phyloP scores from a whole-genome alignment of 495 filamentous ascomycete species.

The Podospora fimiseda region DNA sequence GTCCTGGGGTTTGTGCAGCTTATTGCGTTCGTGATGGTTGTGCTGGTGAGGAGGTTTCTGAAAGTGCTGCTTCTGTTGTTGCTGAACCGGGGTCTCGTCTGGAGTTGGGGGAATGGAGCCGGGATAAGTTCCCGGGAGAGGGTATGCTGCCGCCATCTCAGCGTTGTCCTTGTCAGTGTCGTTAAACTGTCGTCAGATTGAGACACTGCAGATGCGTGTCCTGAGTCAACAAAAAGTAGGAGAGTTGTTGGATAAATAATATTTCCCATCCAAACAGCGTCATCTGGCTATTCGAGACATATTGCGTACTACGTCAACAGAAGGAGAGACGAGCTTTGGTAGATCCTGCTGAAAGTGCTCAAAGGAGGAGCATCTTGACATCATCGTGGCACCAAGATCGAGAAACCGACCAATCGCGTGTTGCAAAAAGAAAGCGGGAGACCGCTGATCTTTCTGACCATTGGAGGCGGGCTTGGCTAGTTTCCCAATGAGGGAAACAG shows the following conservation, averaged over 20 bases:
- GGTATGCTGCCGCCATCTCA: neutral
- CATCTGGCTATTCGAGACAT: neutral
- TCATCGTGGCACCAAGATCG: slow-evolving; percentile 2
- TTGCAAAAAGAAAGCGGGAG: neutral
- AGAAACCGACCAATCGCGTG: slow-evolving; percentile 7
- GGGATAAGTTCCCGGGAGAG: slow-evolving; percentile 11
- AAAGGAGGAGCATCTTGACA: slow-evolving; percentile 7
- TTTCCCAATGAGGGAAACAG: neutral
- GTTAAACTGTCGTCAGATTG: neutral
- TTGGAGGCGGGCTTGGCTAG: slow-evolving; percentile 7
- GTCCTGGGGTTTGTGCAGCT: slow-evolving; percentile 28
- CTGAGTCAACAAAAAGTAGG: too few relatives aligned
- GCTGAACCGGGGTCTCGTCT: slow-evolving; percentile 5
- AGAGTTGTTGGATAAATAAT: neutral
- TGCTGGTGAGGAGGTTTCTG: neutral
- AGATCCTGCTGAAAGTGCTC: neutral
- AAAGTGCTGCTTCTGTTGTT: neutral
- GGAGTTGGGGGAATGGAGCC: slow-evolving; percentile 7
- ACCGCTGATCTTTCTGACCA: neutral
- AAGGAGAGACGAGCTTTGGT: neutral
- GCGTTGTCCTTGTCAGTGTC: neutral
- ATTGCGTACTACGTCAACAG: neutral
- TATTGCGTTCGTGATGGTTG: slow-evolving; percentile 18
- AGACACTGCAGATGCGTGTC: neutral
- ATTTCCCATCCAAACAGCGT: neutral